These are phyloP conservation scores for Talaromyces sp. DNA, from an alignment of 2,329 filamentous ascomycete genomes.

Conservation along the genomic window DNA sequence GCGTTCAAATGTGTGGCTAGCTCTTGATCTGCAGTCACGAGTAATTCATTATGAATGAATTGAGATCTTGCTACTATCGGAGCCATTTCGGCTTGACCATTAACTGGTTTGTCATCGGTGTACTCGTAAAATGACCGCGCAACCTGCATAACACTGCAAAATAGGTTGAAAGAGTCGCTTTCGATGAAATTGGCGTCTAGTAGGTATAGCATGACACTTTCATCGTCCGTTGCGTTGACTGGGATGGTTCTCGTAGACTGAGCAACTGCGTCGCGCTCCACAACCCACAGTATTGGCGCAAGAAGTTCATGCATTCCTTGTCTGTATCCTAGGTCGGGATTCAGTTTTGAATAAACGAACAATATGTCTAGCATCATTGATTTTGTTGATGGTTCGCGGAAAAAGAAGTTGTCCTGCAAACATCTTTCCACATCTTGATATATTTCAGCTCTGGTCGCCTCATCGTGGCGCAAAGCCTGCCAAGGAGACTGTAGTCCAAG, in stretches of 20 bases:
- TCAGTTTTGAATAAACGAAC: slow-evolving; percentile 91
- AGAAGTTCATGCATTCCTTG: slow-evolving; percentile 98
- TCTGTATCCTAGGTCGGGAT: slow-evolving; percentile 84
- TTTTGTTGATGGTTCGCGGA: slow-evolving; percentile 75
- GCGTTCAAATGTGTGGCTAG: slow-evolving; percentile 74
- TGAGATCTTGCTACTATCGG: slow-evolving; percentile 82
- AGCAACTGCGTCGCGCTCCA: slow-evolving; percentile 77
- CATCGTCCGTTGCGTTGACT: slow-evolving; percentile 34
- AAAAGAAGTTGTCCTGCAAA: slow-evolving; percentile 86
- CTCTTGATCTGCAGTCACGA: slow-evolving; percentile 77
- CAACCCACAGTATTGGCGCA: slow-evolving; percentile 80
- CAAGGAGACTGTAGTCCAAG: slow-evolving; percentile 68
- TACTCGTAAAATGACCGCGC: slow-evolving; percentile 86
- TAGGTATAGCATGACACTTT: slow-evolving; percentile 59
- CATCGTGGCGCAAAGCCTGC: slow-evolving; percentile 81
- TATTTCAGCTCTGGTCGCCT: slow-evolving; percentile 80
- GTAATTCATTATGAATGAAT: slow-evolving; percentile 77
- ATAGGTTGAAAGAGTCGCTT: slow-evolving; percentile 85
- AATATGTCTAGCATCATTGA: slow-evolving; percentile 80
- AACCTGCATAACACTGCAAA: slow-evolving; percentile 81
- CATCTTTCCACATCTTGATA: slow-evolving; percentile 88
- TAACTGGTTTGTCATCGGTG: slow-evolving; percentile 44
- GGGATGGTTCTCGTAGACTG: slow-evolving; percentile 33
- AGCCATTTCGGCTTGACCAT: slow-evolving; percentile 50
- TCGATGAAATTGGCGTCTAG: slow-evolving; percentile 74